These are phyloP conservation scores for Tylopilus felleus DNA, from an alignment of 768 basidiomycete species.

Conservation along the genomic window DNA sequence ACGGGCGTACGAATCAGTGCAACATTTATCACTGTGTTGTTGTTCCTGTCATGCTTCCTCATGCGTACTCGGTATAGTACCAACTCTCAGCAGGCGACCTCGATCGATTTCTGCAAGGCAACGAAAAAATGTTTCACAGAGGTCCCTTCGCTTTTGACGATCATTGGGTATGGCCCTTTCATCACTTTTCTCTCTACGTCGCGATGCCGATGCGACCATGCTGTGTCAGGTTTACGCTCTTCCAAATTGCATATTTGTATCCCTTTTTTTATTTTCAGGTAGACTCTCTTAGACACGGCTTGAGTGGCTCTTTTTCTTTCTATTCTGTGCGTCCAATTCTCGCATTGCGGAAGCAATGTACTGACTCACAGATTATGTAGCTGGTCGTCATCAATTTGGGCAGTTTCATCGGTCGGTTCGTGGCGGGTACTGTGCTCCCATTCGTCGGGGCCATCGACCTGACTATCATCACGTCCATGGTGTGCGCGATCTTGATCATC, in stretches of 20 bases:
- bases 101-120: slow-evolving; percentile 16
- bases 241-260: slow-evolving; percentile 43
- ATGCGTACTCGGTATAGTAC: slow-evolving; percentile 33
- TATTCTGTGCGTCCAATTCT: slow-evolving; percentile 41
- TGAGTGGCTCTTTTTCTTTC: slow-evolving; percentile 46
- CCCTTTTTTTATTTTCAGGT: slow-evolving; percentile 60
- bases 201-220: not conserved
- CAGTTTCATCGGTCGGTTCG: slow-evolving; percentile 45
- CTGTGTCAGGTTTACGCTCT: slow-evolving; percentile 21
- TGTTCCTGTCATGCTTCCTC: slow-evolving; percentile 37
- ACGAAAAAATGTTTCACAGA: slow-evolving; percentile 23
- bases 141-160: slow-evolving; percentile 24
- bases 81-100: not conserved
- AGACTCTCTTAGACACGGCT: slow-evolving; percentile 47
- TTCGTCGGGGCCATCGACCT: slow-evolving; percentile 45
- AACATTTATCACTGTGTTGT: slow-evolving; percentile 34
- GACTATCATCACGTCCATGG: slow-evolving; percentile 33
- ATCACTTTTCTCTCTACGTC: not conserved
- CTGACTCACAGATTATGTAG: slow-evolving; percentile 24
- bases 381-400: slow-evolving; percentile 52
- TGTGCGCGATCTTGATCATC: slow-evolving; percentile 40
- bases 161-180: slow-evolving; percentile 14
- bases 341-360: not conserved
- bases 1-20: slow-evolving; percentile 40
- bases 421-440: slow-evolving; percentile 39